These are phyloP conservation scores for Trypanosomatidae sp. DNA, from an alignment of 208 protist species.

Conservation along the genomic window DNA sequence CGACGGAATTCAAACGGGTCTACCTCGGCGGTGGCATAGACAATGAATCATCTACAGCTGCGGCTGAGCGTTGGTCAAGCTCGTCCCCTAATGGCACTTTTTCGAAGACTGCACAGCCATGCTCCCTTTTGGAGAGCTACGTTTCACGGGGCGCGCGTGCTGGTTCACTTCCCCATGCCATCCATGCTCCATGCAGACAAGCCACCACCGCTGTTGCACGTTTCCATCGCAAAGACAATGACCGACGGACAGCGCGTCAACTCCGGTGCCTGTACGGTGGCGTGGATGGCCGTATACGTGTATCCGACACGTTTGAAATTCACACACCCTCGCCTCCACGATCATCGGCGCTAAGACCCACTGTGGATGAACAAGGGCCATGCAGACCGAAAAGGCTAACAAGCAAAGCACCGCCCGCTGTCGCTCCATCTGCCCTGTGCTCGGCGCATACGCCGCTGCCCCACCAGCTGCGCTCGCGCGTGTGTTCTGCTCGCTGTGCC, in stretches of 20 bases:
- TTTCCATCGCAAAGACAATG: neutral
- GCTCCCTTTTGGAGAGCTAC: neutral
- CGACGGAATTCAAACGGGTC: slow-evolving; percentile 43
- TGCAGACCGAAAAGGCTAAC: neutral
- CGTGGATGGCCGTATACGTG: neutral
- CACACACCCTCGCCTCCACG: neutral
- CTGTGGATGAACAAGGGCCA: neutral
- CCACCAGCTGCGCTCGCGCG: slow-evolving; percentile 18
- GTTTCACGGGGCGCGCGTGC: neutral
- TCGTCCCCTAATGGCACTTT: neutral
- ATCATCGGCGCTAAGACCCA: neutral
- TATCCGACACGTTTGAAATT: neutral
- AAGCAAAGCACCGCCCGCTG: neutral
- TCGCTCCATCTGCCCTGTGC: neutral
- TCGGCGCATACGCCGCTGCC: slow-evolving; percentile 9
- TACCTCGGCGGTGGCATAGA: slow-evolving; percentile 29
- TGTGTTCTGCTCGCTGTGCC: neutral
- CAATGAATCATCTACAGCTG: neutral
- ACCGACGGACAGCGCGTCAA: neutral
- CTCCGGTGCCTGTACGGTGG: slow-evolving; percentile 3
- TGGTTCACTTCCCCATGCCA: neutral
- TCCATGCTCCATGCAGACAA: neutral
- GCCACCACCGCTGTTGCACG: neutral
- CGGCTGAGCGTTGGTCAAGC: neutral
- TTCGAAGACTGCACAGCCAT: too few relatives aligned